A percentile compares a stretch with the other conserved stretches of the same genome.
Evolutionary conservation across 768 basidiomycete species (phyloP).

Genomic region (Mycena rebaudengoi): DNA sequence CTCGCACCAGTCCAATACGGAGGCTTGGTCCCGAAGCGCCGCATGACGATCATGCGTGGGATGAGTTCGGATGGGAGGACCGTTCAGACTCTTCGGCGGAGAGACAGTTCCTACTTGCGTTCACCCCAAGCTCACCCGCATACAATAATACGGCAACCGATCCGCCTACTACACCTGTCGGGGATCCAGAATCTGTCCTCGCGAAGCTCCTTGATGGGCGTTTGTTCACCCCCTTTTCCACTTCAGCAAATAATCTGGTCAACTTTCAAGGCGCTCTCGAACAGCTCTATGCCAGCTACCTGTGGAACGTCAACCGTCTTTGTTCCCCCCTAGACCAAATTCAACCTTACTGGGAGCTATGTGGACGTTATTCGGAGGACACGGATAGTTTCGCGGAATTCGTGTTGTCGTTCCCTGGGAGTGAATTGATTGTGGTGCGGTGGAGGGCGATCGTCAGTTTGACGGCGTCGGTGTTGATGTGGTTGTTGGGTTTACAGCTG

Average conservation of each 20-base stretch:
- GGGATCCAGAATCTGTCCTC: neutral
- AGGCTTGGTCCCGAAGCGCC: conserved; percentile 4
- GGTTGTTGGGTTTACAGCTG: neutral
- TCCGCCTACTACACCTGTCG: neutral
- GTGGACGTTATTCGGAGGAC: neutral
- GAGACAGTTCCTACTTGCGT: conserved; percentile 17
- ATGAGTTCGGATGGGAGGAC: conserved; percentile 9
- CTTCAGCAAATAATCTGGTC: neutral
- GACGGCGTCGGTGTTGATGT: conserved; percentile 1
- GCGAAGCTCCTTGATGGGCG: neutral
- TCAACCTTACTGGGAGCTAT: conserved; percentile 1
- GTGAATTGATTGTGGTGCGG: neutral
- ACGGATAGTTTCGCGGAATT: neutral
- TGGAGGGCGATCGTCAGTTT: conserved; percentile 16
- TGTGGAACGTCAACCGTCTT: conserved; percentile 14
- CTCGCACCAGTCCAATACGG: neutral
- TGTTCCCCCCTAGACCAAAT: neutral
- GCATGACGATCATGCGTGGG: conserved; percentile 20
- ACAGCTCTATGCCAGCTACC: conserved; percentile 14
- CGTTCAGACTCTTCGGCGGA: neutral
- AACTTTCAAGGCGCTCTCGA: conserved; percentile 4
- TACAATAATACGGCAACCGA: neutral
- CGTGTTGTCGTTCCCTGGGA: neutral
- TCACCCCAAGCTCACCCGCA: conserved; percentile 5
- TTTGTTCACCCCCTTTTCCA: neutral